A percentile compares a stretch with the other conserved stretches of the same genome.
Evolutionary conservation across 164 flowering plant genomes (phyloP).

Genomic region (Akebia trifoliata): DNA sequence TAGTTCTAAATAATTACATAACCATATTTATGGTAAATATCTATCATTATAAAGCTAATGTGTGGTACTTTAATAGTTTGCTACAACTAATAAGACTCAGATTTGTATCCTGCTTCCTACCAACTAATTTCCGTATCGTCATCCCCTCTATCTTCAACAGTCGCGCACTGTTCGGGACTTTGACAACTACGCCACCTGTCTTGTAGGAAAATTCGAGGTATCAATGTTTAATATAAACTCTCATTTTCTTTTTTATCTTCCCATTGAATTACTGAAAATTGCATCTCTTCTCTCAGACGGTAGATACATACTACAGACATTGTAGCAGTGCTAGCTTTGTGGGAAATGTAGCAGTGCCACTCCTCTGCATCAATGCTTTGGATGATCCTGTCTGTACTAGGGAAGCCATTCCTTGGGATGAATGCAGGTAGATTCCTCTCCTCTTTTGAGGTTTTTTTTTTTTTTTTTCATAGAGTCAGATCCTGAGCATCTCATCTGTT

Average conservation of each 20-base stretch:
- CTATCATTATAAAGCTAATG: too few relatives aligned
- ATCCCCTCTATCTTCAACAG: conserved; percentile 29
- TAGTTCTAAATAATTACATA: too few relatives aligned
- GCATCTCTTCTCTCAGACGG: conserved; percentile 53
- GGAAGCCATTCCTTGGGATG: conserved; percentile 99
- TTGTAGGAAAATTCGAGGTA: conserved; percentile 91
- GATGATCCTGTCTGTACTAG: conserved; percentile 94
- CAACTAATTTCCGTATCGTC: neutral
- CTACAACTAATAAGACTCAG: neutral
- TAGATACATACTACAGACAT: conserved; percentile 81
- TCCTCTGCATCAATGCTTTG: conserved; percentile 86
- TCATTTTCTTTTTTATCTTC: neutral
- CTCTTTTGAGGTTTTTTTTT: neutral
- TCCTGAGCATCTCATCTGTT: conserved; percentile 1
- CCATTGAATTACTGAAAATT: conserved; percentile 10
- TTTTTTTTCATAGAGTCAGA: too few relatives aligned
- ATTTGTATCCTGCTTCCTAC: neutral
- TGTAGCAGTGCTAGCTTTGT: conserved; percentile 73
- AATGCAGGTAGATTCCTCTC: conserved; percentile 63
- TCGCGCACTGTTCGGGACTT: conserved; percentile 89
- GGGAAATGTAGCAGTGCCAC: conserved; percentile 68
- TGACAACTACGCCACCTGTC: conserved; percentile 80
- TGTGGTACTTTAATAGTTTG: too few relatives aligned
- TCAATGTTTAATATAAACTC: conserved; percentile 1
- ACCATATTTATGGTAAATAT: too few relatives aligned